Evolutionary conservation across 768 basidiomycete genomes (phyloP), one percentile per base, ranked within the genome.

Genomic region (Russula sp.): DNA sequence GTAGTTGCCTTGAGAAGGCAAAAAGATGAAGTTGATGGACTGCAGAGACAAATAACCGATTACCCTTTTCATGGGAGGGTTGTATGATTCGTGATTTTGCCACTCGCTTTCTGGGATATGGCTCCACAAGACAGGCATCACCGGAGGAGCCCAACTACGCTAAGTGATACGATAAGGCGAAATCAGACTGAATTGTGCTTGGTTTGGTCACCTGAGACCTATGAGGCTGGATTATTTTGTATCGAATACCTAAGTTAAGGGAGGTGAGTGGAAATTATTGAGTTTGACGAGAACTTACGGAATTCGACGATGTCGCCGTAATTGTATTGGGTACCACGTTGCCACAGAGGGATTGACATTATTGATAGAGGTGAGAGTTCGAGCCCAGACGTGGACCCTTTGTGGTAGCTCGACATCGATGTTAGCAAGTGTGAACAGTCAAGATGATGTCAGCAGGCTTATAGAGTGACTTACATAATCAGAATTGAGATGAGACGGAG

Each of bases 161-260:
- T 90, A 69, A 10, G 30, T 32, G 10, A 13, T 11, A 61, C 24
- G 24, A 30, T 48, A 10, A 53, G 44, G 5, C 51, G 20, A 20
- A 38, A 16, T 48, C 18, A 5, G 5, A 48, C 30, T 34, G 16
- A 26, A n/a, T n/a, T n/a, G n/a, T n/a, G n/a, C 5, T 16, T 3
- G 2, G 28, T 20, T 0, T 18, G 65, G 71, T 61, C 66, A 83
- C 88, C 80, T 89, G 86, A 34, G 89, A 88, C 59, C 71, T 75
- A 75, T 91, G 89, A 10, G 86, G 77, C 70, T 89, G 88, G 67
- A 89, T 83, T 74, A 86, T 86, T 74, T 83, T 85, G 78, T 89
- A 91, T 48, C 73, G 75, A 66, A 74, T 72, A 46, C 83, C 87
- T 86, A 36, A 13, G n/a, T 38, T n/a, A 44, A 18, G 18, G 24